Base-by-base conservation (phyloP, 805 yeast genomes). In the Kazachstania psychrophila region DNA sequence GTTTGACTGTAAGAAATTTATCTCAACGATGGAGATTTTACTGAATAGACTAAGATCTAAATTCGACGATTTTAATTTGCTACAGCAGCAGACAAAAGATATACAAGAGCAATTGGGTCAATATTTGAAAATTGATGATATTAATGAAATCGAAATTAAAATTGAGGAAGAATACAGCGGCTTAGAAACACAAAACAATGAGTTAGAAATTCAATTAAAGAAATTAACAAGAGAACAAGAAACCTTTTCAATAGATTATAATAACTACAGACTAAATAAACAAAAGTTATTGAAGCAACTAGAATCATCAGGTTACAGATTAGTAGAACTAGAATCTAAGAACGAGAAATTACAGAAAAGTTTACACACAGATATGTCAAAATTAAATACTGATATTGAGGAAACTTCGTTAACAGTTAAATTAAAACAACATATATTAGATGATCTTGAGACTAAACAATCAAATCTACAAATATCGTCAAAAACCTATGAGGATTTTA, bases 1-100 rank as follows among this genome's bases (percentile, higher is more conserved):
- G 54, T 69, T 66, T 17, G 87, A 80, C 46, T 77, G 82, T 50
- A 85, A 78, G 42, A 72, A 71, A 18, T 62, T 81, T 18, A 73
- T 79, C 20, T 61, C 68, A 6, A 64, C 67, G 31, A 72, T 77
- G 41, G 81, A 77, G 36, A 52, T 64, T 9, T 60, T 71, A 33
- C 57, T 74, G 14, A 70, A 68, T 19, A 62, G 67, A 36, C 64
- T 67, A 31, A 66, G 69, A 38, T 56, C 62, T 13, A 64, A 71
- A 16, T 56, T 65, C 23, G 66, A 62, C 32, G 66, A 62, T 42
- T 68, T 64, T 43, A 61, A 59, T 36, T 48, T 52, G 4, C 42
- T 69, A 32, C 55, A 52, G 37, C 57, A 53, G 26, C 61, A 64
- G 33, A 58, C 62, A 27, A 55, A 50, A 16, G 62, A 60, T 33